phyloP scores from a whole-genome alignment of 164 flowering plant genomes.

The Aristolochia contorta region DNA sequence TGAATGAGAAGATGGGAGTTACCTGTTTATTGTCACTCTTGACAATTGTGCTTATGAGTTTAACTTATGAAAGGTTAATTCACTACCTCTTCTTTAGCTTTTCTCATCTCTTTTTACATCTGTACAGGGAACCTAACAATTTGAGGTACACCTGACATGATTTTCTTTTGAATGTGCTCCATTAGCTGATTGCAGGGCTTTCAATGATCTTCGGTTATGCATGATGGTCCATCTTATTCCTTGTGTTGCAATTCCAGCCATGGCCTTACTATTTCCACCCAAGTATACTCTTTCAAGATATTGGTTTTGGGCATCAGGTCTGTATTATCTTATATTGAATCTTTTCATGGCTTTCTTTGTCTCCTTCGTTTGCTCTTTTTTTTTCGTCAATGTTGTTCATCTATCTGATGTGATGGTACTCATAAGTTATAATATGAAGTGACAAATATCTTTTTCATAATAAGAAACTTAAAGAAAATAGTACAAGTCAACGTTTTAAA shows the following conservation, averaged over 20 bases:
- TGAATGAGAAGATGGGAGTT: slow-evolving; percentile 31
- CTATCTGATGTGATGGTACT: too few relatives aligned
- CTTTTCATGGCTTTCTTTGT: neutral
- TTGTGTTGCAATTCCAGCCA: slow-evolving; percentile 25
- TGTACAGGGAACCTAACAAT: neutral
- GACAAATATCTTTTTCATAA: too few relatives aligned
- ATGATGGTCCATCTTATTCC: slow-evolving; percentile 42
- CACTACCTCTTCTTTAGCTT: neutral
- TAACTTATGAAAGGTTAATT: slow-evolving; percentile 33
- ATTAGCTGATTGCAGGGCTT: slow-evolving; percentile 44
- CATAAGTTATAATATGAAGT: too few relatives aligned
- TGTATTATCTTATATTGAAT: neutral
- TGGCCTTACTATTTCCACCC: slow-evolving; percentile 30
- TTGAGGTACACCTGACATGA: slow-evolving; percentile 5
- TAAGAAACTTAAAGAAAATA: too few relatives aligned
- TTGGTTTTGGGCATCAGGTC: slow-evolving; percentile 49
- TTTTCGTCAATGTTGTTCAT: neutral
- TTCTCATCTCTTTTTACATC: neutral
- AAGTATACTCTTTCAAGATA: slow-evolving; percentile 43
- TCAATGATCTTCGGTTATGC: slow-evolving; percentile 45
- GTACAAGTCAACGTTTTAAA: too few relatives aligned
- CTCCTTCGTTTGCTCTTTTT: neutral
- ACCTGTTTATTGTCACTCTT: slow-evolving; percentile 30
- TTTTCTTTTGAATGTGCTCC: slow-evolving; percentile 14
- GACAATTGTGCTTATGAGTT: slow-evolving; percentile 21